phyloP scores from a whole-genome alignment of 192 early-diverging fungal genomes.

The Chytriomyces hyalinus region DNA sequence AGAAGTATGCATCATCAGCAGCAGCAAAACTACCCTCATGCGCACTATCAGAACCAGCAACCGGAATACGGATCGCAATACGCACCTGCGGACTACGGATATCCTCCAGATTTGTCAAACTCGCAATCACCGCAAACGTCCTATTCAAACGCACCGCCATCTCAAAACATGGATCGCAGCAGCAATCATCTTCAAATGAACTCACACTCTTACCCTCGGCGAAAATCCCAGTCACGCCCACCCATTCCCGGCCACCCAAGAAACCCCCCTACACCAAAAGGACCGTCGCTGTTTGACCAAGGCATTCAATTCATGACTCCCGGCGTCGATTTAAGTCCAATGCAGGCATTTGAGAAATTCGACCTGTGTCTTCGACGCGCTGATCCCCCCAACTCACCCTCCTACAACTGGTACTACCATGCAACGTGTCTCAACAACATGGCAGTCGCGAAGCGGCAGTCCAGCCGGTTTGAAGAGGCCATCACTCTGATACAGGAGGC shows the following conservation, averaged over 20 bases:
- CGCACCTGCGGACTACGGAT: background rate
- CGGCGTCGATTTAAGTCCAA: background rate
- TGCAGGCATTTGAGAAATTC: slow-evolving; percentile 7
- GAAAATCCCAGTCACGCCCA: background rate
- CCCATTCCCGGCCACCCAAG: background rate
- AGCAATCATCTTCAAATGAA: background rate
- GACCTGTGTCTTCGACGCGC: background rate
- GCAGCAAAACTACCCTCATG: background rate
- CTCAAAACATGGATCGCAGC: background rate
- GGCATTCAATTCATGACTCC: background rate
- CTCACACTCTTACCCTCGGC: background rate
- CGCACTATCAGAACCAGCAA: background rate
- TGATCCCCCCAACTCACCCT: background rate
- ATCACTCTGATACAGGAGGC: background rate
- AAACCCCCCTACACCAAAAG: background rate
- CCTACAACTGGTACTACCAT: slow-evolving; percentile 14
- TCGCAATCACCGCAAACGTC: background rate
- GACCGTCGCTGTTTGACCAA: background rate
- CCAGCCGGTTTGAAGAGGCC: slow-evolving; percentile 6
- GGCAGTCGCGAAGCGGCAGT: slow-evolving; percentile 18
- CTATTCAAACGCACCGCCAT: background rate
- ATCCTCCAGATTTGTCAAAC: background rate
- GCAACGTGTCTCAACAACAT: slow-evolving; percentile 33
- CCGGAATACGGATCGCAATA: background rate
- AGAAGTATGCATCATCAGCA: background rate